These are phyloP conservation scores for Ceratobasidium papillatum DNA, from an alignment of 1,284 basidiomycete species.

Conservation along the genomic window DNA sequence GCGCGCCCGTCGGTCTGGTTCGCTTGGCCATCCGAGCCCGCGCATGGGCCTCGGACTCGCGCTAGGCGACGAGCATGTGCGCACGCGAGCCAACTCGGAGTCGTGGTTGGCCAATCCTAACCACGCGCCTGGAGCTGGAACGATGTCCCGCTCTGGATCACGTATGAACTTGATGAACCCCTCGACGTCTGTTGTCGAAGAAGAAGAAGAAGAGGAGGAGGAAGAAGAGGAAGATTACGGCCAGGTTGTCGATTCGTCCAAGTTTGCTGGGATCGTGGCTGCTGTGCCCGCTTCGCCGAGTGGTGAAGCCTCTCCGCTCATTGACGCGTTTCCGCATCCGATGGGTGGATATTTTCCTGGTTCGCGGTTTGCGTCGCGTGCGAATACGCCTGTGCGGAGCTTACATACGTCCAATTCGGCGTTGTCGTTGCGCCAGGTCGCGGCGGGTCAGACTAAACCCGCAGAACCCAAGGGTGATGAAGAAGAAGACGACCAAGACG, in stretches of 20 bases:
- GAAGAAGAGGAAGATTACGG: constrained; percentile 38
- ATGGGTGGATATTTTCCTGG: constrained; percentile 38
- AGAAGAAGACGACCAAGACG: neutral
- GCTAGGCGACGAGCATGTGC: neutral
- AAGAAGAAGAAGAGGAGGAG: constrained; percentile 39
- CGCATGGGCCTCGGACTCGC: constrained; percentile 19
- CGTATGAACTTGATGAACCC: constrained; percentile 33
- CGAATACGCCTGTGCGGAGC: constrained; percentile 20
- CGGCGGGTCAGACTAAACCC: neutral
- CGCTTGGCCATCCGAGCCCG: constrained; percentile 8
- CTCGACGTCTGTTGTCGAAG: neutral
- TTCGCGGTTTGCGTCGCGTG: constrained; percentile 28
- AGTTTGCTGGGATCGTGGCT: constrained; percentile 6
- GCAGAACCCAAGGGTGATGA: neutral
- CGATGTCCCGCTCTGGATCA: constrained; percentile 26
- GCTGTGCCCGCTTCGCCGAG: neutral
- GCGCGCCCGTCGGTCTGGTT: constrained; percentile 19
- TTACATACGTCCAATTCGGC: constrained; percentile 3
- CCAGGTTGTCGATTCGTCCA: constrained; percentile 21
- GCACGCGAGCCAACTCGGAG: constrained; percentile 6
- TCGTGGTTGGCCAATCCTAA: neutral
- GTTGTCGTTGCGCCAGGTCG: constrained; percentile 22
- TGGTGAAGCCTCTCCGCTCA: constrained; percentile 24
- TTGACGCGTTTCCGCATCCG: constrained; percentile 30
- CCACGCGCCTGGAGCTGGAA: neutral